Evolutionary conservation across 108 stramenopile genomes (phyloP), one percentile per base, ranked within the genome.

Genomic region (Fragilariopsis cylindrus): DNA sequence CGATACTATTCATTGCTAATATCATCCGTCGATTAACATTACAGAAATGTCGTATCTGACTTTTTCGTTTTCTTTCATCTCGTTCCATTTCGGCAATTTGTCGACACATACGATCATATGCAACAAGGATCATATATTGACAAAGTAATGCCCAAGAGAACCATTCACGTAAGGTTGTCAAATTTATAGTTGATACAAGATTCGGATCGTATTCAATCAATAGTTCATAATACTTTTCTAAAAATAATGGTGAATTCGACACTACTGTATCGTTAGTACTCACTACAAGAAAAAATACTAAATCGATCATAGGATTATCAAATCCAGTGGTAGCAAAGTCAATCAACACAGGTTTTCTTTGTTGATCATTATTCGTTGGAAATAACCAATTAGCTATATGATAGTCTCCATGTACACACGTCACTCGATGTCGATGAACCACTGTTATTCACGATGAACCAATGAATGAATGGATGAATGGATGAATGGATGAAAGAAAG

Each of bases 211-310:
- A 55, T 43, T 43, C 16, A 9, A 65, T 68, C 45, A 70, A 41
- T 15, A 67, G 45, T 21, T 62, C 48, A 18, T 70, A 46, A 46
- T 70, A 70, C 42, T 52, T 52, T 30, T 70, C 12, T 5, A 75
- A 21, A 50, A 48, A 57, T 8, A 57, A 3, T 12, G 57, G 4
- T 5, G 64, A 53, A 48, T 75, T 47, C 4, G 66, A 58, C 8
- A 65, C 75, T 13, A 63, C 60, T 7, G 45, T 18, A 57, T 70
- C 62, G 18, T 74, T 63, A 7, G 73, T 67, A 21, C 80, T 76
- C 19, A 84, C 76, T 7, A 84, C 76, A 44, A 80, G 39, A 58
- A 85, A 85, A 69, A 85, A 85, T 11, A 78, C 84, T 48, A 85
- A 71, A 70, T 85, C 84, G 19, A 82, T 56, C 62, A 79, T 46